Percentiles rank a stretch among this genome's conserved stretches.
Conservation (phyloP, 257 asterid species). For the Solanum etuberosum region DNA sequence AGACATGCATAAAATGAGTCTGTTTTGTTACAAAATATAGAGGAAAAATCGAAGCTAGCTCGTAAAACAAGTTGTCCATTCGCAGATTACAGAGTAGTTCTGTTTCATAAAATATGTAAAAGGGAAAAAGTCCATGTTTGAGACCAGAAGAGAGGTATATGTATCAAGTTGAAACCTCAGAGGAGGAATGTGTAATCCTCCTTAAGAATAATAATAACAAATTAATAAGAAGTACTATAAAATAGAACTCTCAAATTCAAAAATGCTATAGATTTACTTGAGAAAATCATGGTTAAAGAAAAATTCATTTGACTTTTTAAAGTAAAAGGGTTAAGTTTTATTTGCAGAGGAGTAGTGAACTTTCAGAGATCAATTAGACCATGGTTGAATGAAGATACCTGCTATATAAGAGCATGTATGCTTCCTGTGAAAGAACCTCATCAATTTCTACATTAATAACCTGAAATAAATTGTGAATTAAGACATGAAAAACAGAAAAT, state of each 20-base stretch:
- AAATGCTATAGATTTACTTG: not conserved
- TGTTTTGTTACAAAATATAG: not conserved
- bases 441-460: conserved; percentile 51
- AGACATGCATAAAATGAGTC: not conserved
- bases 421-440: conserved; percentile 89
- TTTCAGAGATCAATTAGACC: not conserved
- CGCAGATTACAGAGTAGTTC: not conserved
- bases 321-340: not conserved
- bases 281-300: not conserved
- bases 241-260: not conserved
- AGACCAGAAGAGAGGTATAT: not conserved
- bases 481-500: not conserved
- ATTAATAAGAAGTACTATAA: not conserved
- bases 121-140: not conserved
- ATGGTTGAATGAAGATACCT: conserved; percentile 38
- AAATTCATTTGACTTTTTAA: not conserved
- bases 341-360: not conserved
- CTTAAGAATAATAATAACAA: not conserved
- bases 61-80: not conserved
- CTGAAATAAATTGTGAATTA: conserved; percentile 21
- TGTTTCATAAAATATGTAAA: not conserved
- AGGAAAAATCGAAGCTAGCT: not conserved
- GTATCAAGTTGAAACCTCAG: not conserved
- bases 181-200: not conserved
- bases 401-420: conserved; percentile 89